Percentiles rank a stretch among this genome's conserved stretches.
phyloP scores from a whole-genome alignment of 441 rosid species.

The Mallotus japonicus region DNA sequence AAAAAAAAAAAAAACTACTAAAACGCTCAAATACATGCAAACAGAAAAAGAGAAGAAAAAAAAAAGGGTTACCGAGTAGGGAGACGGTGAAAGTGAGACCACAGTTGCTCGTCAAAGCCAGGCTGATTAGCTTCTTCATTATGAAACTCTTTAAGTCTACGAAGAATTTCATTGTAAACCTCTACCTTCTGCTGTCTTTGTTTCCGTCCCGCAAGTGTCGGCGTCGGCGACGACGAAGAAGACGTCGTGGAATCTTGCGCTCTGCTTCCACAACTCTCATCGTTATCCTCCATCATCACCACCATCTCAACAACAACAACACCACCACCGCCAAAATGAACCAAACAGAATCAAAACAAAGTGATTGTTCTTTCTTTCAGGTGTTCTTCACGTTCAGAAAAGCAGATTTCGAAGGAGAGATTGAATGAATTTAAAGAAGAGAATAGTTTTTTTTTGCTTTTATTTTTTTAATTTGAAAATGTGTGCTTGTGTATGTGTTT shows the following conservation, averaged over 20 bases:
- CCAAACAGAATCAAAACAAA: too few species aligned
- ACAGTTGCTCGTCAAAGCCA: conserved; percentile 83
- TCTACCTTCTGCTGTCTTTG: conserved; percentile 67
- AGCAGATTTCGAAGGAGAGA: too few species aligned
- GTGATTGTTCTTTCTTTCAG: too few species aligned
- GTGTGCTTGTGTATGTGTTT: too few species aligned
- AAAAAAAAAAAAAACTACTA: too few species aligned
- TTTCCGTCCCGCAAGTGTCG: conserved; percentile 45
- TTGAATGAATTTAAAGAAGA: background rate
- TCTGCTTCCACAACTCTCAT: conserved; percentile 87
- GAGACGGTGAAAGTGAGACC: conserved; percentile 93
- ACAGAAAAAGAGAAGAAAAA: background rate
- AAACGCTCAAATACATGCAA: background rate
- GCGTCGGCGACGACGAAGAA: conserved; percentile 10
- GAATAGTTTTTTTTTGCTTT: background rate
- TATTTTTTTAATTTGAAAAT: too few species aligned
- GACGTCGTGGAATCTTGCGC: conserved; percentile 32
- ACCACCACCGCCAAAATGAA: background rate
- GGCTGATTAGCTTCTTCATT: conserved; percentile 61
- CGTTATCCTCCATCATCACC: conserved; percentile 52
- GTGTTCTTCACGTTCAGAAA: too few species aligned
- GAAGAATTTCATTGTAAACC: conserved; percentile 72
- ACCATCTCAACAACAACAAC: conserved; percentile 4
- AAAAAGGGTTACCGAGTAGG: conserved; percentile 63
- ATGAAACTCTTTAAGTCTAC: conserved; percentile 61